A percentile compares a stretch with the other conserved stretches of the same genome.
phyloP scores from a whole-genome alignment of 441 rosid genomes.

The Pelargonium exstipulatum region DNA sequence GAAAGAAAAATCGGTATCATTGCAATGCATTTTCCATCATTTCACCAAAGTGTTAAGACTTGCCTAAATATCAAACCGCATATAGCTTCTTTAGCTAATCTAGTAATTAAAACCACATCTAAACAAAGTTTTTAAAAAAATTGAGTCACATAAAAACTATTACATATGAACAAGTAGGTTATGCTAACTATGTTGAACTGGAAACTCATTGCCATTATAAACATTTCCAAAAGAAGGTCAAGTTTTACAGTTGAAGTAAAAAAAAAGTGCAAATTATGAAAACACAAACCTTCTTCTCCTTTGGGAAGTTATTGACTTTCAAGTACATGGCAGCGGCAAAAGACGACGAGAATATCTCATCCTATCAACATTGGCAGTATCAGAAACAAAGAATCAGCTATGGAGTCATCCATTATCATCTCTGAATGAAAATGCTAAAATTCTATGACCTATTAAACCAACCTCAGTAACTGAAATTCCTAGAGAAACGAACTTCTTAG shows the following conservation, averaged over 20 bases:
- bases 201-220: background rate
- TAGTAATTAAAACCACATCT: background rate
- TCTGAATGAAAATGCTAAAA: background rate
- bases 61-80: background rate
- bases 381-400: background rate
- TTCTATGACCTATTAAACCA: background rate
- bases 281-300: constrained; percentile 54
- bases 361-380: constrained; percentile 31
- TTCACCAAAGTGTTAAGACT: background rate
- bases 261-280: no score
- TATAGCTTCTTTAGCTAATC: background rate
- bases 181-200: background rate
- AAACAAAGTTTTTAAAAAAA: no score
- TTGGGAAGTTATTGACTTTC: constrained; percentile 64
- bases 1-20: background rate
- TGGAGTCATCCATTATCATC: background rate
- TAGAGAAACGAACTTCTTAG: constrained; percentile 49
- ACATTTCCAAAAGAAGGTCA: background rate
- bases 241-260: background rate
- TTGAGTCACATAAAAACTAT: no score
- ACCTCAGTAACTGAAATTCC: constrained; percentile 73
- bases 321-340: constrained; percentile 91
- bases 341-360: constrained; percentile 87
- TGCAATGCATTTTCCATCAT: background rate
- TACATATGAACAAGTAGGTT: background rate